phyloP scores from a whole-genome alignment of 805 yeast species.

The Wickerhamiella azyma region DNA sequence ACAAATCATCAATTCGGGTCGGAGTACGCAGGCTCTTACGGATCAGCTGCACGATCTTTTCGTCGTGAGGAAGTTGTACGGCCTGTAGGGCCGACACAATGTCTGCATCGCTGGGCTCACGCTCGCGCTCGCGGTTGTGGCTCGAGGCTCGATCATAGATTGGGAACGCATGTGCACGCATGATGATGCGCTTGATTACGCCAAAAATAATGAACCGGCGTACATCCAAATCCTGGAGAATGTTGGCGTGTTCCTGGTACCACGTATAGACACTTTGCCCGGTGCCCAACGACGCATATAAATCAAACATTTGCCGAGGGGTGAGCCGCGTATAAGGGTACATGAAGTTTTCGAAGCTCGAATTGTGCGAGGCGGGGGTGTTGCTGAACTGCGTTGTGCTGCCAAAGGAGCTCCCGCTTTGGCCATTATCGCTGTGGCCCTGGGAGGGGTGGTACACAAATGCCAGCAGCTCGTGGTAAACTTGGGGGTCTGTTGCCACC shows the following conservation, averaged over 20 bases:
- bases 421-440: neutral
- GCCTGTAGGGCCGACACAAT: constrained; percentile 8
- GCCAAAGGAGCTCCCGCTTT: constrained; percentile 8
- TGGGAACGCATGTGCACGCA: constrained; percentile 69
- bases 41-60: constrained; percentile 2
- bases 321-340: constrained; percentile 3
- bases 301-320: constrained; percentile 37
- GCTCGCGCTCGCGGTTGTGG: too few species aligned
- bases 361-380: constrained; percentile 5
- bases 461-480: constrained; percentile 75
- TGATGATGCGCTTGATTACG: constrained; percentile 62
- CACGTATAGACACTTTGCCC: constrained; percentile 69
- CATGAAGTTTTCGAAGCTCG: constrained; percentile 2
- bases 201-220: constrained; percentile 83
- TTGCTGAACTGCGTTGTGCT: constrained; percentile 4
- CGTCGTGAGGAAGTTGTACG: neutral
- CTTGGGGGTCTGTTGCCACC: constrained; percentile 47
- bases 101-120: neutral
- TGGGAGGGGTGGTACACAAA: constrained; percentile 43
- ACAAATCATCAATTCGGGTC: constrained; percentile 16
- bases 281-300: constrained; percentile 66
- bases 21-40: constrained; percentile 12
- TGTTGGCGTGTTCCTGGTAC: constrained; percentile 53
- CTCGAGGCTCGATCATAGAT: constrained; percentile 27
- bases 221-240: constrained; percentile 55